These are phyloP conservation scores for Setaria viridis DNA, from an alignment of 202 grass and related monocot genomes.

Conservation along the genomic window DNA sequence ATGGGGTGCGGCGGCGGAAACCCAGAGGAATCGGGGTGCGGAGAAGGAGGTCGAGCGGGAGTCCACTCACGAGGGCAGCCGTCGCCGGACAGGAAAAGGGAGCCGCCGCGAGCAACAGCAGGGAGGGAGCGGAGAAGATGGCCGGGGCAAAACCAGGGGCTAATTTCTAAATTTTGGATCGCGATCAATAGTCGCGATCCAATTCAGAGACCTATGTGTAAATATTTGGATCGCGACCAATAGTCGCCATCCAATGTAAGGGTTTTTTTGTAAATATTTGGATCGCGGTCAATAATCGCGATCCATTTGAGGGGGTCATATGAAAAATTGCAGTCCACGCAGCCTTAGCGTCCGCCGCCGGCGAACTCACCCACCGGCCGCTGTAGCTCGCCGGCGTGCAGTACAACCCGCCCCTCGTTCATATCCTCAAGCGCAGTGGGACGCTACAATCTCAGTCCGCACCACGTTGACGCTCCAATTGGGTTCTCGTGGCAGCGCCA, in stretches of 20 bases:
- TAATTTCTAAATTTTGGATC: not conserved
- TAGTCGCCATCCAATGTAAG: too few species aligned
- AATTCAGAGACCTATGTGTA: too few species aligned
- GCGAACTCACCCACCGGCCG: not conserved
- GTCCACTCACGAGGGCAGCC: not conserved
- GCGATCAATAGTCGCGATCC: not conserved
- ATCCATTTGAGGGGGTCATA: not conserved
- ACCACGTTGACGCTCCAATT: not conserved
- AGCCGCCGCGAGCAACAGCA: not conserved
- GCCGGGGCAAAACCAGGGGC: not conserved
- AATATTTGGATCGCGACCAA: not conserved
- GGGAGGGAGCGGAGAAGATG: not conserved
- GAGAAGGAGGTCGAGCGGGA: not conserved
- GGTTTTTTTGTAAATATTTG: not conserved
- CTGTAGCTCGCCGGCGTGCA: not conserved
- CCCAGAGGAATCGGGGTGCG: not conserved
- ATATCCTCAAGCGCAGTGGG: not conserved
- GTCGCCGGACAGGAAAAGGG: not conserved
- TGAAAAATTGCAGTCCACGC: not conserved
- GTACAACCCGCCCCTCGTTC: not conserved
- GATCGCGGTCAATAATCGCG: not conserved
- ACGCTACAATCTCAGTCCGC: not conserved
- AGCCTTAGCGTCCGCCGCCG: not conserved
- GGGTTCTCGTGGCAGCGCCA: too few species aligned
- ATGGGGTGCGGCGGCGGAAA: too few species aligned